Percentiles rank a stretch among this genome's conserved stretches.
phyloP scores from a whole-genome alignment of 495 filamentous ascomycete species.

The Apiosordaria backusii region DNA sequence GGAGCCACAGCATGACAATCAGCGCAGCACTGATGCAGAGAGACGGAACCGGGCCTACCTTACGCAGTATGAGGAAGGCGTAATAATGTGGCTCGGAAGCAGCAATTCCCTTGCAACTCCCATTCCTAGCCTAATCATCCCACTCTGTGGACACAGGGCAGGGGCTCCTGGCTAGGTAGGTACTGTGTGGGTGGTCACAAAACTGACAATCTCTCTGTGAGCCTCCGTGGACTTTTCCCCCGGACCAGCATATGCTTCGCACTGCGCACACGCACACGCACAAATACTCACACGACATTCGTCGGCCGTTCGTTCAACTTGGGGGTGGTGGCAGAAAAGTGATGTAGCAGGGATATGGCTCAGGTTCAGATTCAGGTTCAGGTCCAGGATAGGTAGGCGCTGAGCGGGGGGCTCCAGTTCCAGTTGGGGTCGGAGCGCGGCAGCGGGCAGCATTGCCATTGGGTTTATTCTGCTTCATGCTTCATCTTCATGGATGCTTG shows the following conservation, averaged over 20 bases:
- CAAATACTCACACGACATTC: background rate
- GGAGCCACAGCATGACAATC: conserved; percentile 2
- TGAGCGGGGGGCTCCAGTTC: background rate
- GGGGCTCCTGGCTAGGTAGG: too few relatives aligned
- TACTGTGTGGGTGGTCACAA: too few relatives aligned
- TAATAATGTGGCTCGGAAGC: conserved; percentile 19
- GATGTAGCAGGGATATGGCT: conserved; percentile 1
- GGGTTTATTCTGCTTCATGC: too few relatives aligned
- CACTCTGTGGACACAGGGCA: too few relatives aligned
- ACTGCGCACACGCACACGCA: conserved; percentile 1
- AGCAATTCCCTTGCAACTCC: conserved; percentile 16
- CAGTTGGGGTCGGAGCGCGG: background rate
- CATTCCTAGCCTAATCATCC: conserved; percentile 24
- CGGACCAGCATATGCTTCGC: background rate
- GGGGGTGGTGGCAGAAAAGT: background rate
- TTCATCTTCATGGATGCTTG: too few relatives aligned
- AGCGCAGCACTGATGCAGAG: conserved; percentile 6
- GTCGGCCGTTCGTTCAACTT: background rate
- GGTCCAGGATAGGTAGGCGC: background rate
- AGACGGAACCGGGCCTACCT: conserved; percentile 6
- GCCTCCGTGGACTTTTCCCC: background rate
- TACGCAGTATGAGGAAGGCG: background rate
- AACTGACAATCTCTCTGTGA: background rate
- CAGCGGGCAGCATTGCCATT: background rate
- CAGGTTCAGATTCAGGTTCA: background rate